Evolutionary conservation across 176 grass and related monocot species (phyloP).

Genomic region (Triticum aestivum): DNA sequence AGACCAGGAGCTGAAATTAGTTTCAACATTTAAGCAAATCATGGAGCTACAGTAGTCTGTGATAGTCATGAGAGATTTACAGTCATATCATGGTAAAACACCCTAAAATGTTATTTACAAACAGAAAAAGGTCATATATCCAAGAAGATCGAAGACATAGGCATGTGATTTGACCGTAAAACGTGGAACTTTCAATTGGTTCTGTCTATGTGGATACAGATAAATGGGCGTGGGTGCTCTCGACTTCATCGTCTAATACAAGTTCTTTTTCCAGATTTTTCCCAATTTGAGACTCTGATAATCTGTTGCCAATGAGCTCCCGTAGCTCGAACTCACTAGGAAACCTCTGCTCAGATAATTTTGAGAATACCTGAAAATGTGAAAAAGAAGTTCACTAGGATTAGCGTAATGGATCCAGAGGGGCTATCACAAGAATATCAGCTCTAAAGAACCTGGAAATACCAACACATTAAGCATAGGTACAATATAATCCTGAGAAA

Average conservation of each 20-base stretch:
- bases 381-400: conserved; percentile 14
- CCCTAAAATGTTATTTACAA: conserved; percentile 36
- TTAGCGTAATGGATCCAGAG: conserved; percentile 6
- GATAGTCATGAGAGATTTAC: background rate
- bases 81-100: background rate
- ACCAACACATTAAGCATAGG: background rate
- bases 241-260: conserved; percentile 22
- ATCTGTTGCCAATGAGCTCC: conserved; percentile 65
- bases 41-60: background rate
- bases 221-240: background rate
- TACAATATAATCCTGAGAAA: background rate
- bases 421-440: background rate
- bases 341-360: conserved; percentile 87
- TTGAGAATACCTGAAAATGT: conserved; percentile 87
- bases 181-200: background rate
- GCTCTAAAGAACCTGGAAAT: background rate
- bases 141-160: background rate
- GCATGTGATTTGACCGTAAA: background rate
- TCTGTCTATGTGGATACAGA: conserved; percentile 20
- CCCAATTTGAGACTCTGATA: conserved; percentile 49
- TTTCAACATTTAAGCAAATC: background rate
- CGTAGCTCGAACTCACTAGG: conserved; percentile 77
- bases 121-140: background rate
- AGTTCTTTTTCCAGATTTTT: conserved; percentile 51
- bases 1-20: background rate